These are phyloP conservation scores for Cenchrus purpureus DNA, from an alignment of 176 grass and related monocot species.

Conservation along the genomic window DNA sequence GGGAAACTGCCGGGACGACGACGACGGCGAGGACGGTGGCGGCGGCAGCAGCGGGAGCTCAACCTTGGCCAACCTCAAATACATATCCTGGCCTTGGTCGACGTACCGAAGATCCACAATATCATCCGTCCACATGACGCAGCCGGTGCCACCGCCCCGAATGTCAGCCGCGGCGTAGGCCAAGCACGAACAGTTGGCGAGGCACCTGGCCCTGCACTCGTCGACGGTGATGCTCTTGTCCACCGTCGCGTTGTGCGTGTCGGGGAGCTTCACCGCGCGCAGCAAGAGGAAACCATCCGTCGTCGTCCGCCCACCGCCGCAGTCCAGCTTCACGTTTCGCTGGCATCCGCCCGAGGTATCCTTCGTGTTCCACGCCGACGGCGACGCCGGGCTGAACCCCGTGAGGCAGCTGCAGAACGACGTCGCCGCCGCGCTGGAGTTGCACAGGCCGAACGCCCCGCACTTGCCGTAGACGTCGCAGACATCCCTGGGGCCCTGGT, in stretches of 20 bases:
- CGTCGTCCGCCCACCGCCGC: neutral
- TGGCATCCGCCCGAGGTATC: slow-evolving; percentile 43
- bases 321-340: slow-evolving; percentile 30
- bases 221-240: slow-evolving; percentile 25
- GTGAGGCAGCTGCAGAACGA: slow-evolving; percentile 41
- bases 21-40: neutral
- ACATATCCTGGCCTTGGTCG: neutral
- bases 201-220: slow-evolving; percentile 34
- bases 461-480: slow-evolving; percentile 47
- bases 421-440: slow-evolving; percentile 6
- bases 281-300: slow-evolving; percentile 15
- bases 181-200: slow-evolving; percentile 52
- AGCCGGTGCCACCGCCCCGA: neutral
- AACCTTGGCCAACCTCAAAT: neutral
- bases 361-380: neutral
- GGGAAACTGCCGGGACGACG: neutral
- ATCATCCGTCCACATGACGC: slow-evolving; percentile 5
- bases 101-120: slow-evolving; percentile 37
- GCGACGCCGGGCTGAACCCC: slow-evolving; percentile 41
- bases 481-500: neutral
- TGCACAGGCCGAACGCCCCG: slow-evolving; percentile 43
- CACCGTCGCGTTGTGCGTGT: slow-evolving; percentile 2
- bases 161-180: slow-evolving; percentile 37
- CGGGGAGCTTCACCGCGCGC: slow-evolving; percentile 45
- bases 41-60: neutral